Evolutionary conservation across 352 stramenopile species (phyloP).

Genomic region (Phytopythium oedochilum): DNA sequence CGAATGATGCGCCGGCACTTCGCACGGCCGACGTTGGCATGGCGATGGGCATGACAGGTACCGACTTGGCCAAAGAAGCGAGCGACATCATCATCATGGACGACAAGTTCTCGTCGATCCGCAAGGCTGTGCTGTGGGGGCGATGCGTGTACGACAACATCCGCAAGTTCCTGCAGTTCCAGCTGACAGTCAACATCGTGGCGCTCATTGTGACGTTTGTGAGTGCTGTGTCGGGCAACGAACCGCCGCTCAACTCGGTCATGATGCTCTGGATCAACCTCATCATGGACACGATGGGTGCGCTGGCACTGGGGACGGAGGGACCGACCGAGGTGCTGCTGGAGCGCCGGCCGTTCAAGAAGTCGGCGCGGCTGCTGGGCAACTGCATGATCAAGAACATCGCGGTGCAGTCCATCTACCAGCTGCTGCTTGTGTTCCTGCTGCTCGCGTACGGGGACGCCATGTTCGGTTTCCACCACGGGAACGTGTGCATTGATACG

Average conservation of each 20-base stretch:
- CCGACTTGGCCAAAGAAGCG: conserved; percentile 75
- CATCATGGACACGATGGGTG: conserved; percentile 85
- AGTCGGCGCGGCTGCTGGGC: conserved; percentile 47
- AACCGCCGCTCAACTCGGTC: conserved; percentile 76
- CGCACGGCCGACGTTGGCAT: conserved; percentile 70
- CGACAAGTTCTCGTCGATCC: conserved; percentile 82
- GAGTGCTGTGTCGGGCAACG: conserved; percentile 78
- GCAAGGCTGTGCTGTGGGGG: conserved; percentile 71
- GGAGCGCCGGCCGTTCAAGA: conserved; percentile 69
- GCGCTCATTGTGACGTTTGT: conserved; percentile 74
- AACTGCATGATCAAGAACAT: conserved; percentile 79
- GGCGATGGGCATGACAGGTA: conserved; percentile 80
- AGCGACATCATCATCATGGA: conserved; percentile 89
- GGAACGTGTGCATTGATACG: conserved; percentile 42
- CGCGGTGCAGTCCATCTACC: conserved; percentile 55
- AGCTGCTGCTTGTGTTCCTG: conserved; percentile 86
- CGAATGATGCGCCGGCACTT: conserved; percentile 75
- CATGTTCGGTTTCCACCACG: conserved; percentile 54
- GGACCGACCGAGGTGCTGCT: conserved; percentile 57
- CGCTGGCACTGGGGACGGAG: conserved; percentile 67
- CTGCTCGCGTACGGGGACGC: conserved; percentile 50
- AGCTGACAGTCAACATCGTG: conserved; percentile 83
- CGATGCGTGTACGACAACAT: conserved; percentile 85
- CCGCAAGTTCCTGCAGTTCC: conserved; percentile 82
- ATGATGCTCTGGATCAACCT: conserved; percentile 90